Evolutionary conservation across 2,329 filamentous ascomycete species (phyloP), one percentile per base, ranked within the genome.

Genomic region (Aschersonia sp.): DNA sequence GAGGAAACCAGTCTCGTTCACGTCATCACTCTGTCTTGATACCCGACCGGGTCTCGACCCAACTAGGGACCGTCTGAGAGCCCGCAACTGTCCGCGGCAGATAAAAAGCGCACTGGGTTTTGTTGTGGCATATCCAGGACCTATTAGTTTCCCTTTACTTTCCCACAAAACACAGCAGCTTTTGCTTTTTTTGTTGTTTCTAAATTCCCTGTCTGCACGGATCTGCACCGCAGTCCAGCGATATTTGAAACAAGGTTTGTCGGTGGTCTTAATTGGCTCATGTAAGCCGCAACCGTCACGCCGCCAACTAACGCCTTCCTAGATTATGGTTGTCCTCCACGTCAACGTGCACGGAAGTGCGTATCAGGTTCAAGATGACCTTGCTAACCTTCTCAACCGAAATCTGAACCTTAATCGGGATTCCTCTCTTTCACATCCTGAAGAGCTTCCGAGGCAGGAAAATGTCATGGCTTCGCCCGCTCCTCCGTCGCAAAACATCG

Each of bases 301-400:
- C 8, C 3, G 29, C 8, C 7, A 31, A 44, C 32, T 30, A 35
- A 45, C 30, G 35, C 30, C 4, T 29, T 43, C 37, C 30, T 37
- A 59, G 57, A 55, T 49, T 45, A 69, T 69, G 66, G 65, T 62
- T 50, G 66, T 66, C 56, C 52, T 66, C 32, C 50, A 51, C 22
- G 6, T 45, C 10, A 45, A 30, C 35, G 53, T 53, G 53, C 66
- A 65, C 54, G 56, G 62, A 59, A 55, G 49, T 48, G 46, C 53
- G 41, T 55, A 58, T 68, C 79, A 83, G 64, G 75, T 80, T 57
- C 81, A 89, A 60, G 85, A 94, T 53, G 88, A 94, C 55, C 81
- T 95, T 37, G 76, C 83, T n/a, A 70, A 76, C 50, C 79, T 94
- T 57, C 88, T 95, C 64, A 75, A 83, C 46, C 79, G 79, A 55